Conservation (phyloP, 495 filamentous ascomycete genomes). For the Cudoniella acicularis region DNA sequence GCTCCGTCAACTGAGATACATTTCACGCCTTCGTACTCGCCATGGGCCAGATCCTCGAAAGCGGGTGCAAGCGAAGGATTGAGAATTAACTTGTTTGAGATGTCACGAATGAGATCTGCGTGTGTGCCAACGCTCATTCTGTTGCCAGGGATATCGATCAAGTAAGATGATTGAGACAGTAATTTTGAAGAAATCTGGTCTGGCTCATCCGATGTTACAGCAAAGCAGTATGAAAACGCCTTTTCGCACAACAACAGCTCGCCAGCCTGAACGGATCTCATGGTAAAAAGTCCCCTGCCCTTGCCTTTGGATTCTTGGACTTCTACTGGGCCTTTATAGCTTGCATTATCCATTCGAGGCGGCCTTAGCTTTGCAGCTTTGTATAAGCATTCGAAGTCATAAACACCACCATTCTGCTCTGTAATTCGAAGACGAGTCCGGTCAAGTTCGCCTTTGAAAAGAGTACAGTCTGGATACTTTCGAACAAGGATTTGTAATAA, state of each 20-base stretch:
- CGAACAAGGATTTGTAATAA: slow-evolving; percentile 30
- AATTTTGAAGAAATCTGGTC: no score
- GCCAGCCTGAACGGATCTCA: slow-evolving; percentile 44
- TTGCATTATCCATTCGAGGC: slow-evolving; percentile 42
- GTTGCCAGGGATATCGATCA: slow-evolving; percentile 26
- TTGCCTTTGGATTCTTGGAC: slow-evolving; percentile 17
- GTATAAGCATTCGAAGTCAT: slow-evolving; percentile 41
- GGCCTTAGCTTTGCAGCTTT: slow-evolving; percentile 28
- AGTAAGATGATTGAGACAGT: no score
- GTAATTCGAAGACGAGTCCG: slow-evolving; percentile 27
- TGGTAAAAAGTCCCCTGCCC: slow-evolving; percentile 49
- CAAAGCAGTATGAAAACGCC: slow-evolving; percentile 40
- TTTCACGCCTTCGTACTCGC: slow-evolving; percentile 30
- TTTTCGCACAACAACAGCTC: slow-evolving; percentile 56
- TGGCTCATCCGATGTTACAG: slow-evolving; percentile 2
- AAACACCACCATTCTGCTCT: slow-evolving; percentile 38
- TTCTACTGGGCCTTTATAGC: slow-evolving; percentile 34
- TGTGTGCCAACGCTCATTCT: slow-evolving; percentile 28
- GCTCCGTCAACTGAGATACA: slow-evolving; percentile 36
- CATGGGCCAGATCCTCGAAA: slow-evolving; percentile 42
- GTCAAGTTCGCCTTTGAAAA: slow-evolving; percentile 29
- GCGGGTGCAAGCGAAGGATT: slow-evolving; percentile 41
- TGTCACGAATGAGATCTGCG: slow-evolving; percentile 34
- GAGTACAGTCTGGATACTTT: slow-evolving; percentile 30
- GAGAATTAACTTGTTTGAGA: slow-evolving; percentile 42